These are phyloP conservation scores for Pneumocystis canis DNA, from an alignment of 1,139 yeast species.

Conservation along the genomic window DNA sequence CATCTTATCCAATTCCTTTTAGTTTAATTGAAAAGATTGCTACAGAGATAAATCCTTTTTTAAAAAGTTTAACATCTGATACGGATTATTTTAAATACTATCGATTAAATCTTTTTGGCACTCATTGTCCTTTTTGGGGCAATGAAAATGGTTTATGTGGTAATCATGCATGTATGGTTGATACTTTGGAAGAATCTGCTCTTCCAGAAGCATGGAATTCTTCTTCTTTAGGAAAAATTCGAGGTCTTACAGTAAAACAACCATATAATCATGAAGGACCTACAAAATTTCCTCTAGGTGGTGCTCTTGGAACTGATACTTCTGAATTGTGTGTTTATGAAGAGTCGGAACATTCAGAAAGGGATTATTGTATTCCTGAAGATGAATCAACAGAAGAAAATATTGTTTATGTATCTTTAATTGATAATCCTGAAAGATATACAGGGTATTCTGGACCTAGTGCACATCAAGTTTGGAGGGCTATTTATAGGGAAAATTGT, in stretches of 20 bases:
- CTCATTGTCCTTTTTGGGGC: constrained; percentile 79
- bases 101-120: constrained; percentile 63
- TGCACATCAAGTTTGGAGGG: constrained; percentile 83
- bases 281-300: constrained; percentile 2
- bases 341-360: constrained; percentile 14
- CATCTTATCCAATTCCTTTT: neutral
- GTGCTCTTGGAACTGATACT: neutral
- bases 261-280: constrained; percentile 6
- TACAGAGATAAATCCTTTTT: constrained; percentile 27
- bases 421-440: constrained; percentile 86
- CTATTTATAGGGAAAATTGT: constrained; percentile 84
- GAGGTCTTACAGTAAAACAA: constrained; percentile 24
- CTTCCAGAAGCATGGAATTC: constrained; percentile 65
- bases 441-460: constrained; percentile 94
- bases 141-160: constrained; percentile 70
- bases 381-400: constrained; percentile 30
- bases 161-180: constrained; percentile 87
- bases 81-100: constrained; percentile 67
- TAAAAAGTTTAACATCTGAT: constrained; percentile 31
- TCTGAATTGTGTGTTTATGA: constrained; percentile 12
- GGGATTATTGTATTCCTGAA: constrained; percentile 47
- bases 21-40: neutral
- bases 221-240: constrained; percentile 48
- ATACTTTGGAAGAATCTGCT: constrained; percentile 43
- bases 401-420: constrained; percentile 72